Evolutionary conservation across 768 basidiomycete genomes (phyloP), one percentile per base, ranked within the genome.

Genomic region (Austroboletus eburneus): DNA sequence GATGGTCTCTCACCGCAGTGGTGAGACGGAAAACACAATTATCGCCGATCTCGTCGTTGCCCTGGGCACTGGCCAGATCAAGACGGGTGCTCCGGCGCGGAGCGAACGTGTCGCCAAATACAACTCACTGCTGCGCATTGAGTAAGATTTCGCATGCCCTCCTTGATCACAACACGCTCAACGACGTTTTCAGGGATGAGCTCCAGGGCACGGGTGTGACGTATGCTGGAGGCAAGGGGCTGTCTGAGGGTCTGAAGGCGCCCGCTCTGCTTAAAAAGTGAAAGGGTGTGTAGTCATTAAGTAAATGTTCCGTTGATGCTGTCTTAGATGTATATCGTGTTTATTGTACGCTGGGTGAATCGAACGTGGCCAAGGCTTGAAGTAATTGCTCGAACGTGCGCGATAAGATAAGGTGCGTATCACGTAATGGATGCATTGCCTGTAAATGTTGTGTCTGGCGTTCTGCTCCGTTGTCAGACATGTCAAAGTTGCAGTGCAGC

Each of bases 1-100:
- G 72, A 99, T 99, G 96, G 85, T 95, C 69, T 97, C 94, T 43
- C 96, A 98, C 80, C 93, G 96, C 57, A 91, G 88, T 57, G 95
- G 95, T 63, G 95, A 97, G 79, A 98, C 95, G 29, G 94, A 96
- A 73, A 93, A 91, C 75, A 94, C 91, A 45, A 77, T 92, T 70
- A 97, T 98, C 61, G 91, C 94, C 52, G 93, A 97, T 70, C 84
- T 97, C 56, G 83, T 85, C 52, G 93, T 98, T 57, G 96, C 89
- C 39, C 90, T 97, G 56, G 85, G 87, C 55, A 79, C 78, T 49
- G 93, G 93, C 54, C 87, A 95, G 72, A 96, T 97, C 79, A 98
- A 99, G 85, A 96, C 95, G 39, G 95, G 95, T 72, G 94, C 94
- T 35, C 95, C 94, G 29, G 92, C 91, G 51, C 81, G 94, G 54